Base-by-base conservation (phyloP, 2,329 filamentous ascomycete species). In the Talaromyces sp. region DNA sequence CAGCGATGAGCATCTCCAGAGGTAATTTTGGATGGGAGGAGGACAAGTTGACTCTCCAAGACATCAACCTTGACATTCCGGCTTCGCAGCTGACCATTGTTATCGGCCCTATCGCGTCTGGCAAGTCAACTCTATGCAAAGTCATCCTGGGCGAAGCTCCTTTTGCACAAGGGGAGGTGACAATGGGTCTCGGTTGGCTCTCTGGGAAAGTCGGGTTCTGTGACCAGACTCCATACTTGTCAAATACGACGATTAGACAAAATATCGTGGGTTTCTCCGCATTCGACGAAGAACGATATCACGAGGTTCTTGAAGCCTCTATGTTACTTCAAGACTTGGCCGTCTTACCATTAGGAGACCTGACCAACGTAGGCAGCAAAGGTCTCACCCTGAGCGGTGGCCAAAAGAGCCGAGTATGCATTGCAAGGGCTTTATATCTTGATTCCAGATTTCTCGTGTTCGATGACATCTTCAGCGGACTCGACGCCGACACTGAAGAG, bases 381-480 rank as follows among this genome's bases (percentile, higher is more conserved):
- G 40, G 40, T 28, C 11, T 43, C 10, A 25, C 21, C 2, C 40
- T 43, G 10, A 43, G 40, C 21, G 40, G 40, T 25, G 40, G 40
- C 4, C 40, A 43, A 8, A 43, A 43, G 13, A 13, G 13, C 11
- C 10, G 40, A 25, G 40, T 43, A 57, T 46, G 31, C 56, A 45
- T 43, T 57, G 80, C 80, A n/a, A 70, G 80, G 55, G 80, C 79
- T n/a, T 68, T 80, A 7, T 82, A 22, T 22, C 17, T 11, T 41
- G 4, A 82, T 63, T 73, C 79, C n/a, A 72, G 55, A 51, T 22
- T 58, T 15, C 25, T 48, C 8, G 31, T 60, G 2, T 46, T 60
- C 15, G 59, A 60, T 36, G 59, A 60, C 28, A 40, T 53, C 5
- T 35, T 60, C 6, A 60, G 54, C 50, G 59, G 55, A 15, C 37